phyloP scores from a whole-genome alignment of 2,329 filamentous ascomycete species.

The Alternaria sp. region DNA sequence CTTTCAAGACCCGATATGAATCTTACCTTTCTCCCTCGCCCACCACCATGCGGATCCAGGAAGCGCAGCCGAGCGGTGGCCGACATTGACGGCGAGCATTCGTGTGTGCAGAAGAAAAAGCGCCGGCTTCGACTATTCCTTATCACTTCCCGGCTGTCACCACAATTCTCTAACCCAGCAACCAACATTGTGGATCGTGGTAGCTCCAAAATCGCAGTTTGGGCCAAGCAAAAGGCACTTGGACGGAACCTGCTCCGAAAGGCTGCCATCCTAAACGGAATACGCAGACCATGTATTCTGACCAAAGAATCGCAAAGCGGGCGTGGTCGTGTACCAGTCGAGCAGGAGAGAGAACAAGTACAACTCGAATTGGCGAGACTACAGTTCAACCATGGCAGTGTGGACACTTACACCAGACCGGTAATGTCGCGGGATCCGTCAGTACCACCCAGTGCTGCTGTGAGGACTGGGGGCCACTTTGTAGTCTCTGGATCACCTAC shows the following conservation, averaged over 20 bases:
- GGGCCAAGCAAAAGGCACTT: conserved; percentile 59
- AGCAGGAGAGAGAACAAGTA: conserved; percentile 44
- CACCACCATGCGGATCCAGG: conserved; percentile 29
- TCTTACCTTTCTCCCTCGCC: conserved; percentile 48
- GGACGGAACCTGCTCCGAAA: conserved; percentile 66
- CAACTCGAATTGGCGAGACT: conserved; percentile 45
- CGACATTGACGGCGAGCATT: conserved; percentile 66
- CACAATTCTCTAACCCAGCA: conserved; percentile 72
- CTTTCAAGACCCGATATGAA: conserved; percentile 39
- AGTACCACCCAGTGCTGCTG: conserved; percentile 25
- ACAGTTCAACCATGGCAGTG: conserved; percentile 43
- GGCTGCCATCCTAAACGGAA: conserved; percentile 70
- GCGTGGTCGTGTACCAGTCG: conserved; percentile 32
- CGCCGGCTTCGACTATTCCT: conserved; percentile 68
- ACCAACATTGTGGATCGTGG: conserved; percentile 74
- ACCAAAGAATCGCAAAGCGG: conserved; percentile 32
- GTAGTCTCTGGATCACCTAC: conserved; percentile 29
- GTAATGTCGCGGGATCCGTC: conserved; percentile 26
- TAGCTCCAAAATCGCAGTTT: conserved; percentile 57
- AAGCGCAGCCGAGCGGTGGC: conserved; percentile 64
- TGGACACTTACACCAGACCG: conserved; percentile 45
- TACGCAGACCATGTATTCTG: conserved; percentile 55
- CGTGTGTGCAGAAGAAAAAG: conserved; percentile 68
- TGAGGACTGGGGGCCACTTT: conserved; percentile 26
- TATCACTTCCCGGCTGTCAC: conserved; percentile 74